A percentile compares a stretch with the other conserved stretches of the same genome.
These are phyloP conservation scores for Aspergillus funiculosus DNA, from an alignment of 495 filamentous ascomycete genomes.

Conservation along the genomic window DNA sequence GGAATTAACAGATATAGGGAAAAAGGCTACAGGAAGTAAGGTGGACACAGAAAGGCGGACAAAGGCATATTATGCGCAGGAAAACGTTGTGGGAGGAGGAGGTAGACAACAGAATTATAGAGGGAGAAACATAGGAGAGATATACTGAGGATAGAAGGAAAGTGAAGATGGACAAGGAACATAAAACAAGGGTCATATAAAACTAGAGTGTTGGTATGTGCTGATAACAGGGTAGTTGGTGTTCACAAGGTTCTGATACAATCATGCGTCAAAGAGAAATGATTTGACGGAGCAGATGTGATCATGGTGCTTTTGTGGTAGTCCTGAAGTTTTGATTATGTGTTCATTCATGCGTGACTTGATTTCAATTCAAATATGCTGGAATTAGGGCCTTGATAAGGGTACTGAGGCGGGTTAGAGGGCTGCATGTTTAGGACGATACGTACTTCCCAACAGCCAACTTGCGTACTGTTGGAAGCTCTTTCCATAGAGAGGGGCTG, in stretches of 20 bases:
- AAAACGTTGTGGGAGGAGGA: neutral
- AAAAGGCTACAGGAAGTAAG: neutral
- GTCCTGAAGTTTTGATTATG: neutral
- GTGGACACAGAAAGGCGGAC: constrained; percentile 1
- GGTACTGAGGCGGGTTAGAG: too few relatives aligned
- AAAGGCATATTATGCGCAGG: neutral
- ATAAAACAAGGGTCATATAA: constrained; percentile 8
- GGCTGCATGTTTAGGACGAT: constrained; percentile 31
- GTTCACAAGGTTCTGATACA: neutral
- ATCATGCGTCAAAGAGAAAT: neutral
- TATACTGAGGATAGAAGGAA: neutral
- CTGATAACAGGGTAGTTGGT: neutral
- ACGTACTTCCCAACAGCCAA: constrained; percentile 73
- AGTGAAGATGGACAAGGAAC: constrained; percentile 11
- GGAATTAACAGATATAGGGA: neutral
- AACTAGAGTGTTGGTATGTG: constrained; percentile 1
- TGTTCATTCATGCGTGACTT: neutral
- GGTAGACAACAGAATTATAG: neutral
- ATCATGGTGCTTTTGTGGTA: neutral
- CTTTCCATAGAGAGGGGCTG: constrained; percentile 57
- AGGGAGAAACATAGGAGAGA: constrained; percentile 3
- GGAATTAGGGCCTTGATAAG: constrained; percentile 14
- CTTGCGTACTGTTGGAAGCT: constrained; percentile 65
- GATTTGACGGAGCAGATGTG: neutral
- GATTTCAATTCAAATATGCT: constrained; percentile 2